These are phyloP conservation scores for Hamamelis virginiana DNA, from an alignment of 164 flowering plant genomes.

Conservation along the genomic window DNA sequence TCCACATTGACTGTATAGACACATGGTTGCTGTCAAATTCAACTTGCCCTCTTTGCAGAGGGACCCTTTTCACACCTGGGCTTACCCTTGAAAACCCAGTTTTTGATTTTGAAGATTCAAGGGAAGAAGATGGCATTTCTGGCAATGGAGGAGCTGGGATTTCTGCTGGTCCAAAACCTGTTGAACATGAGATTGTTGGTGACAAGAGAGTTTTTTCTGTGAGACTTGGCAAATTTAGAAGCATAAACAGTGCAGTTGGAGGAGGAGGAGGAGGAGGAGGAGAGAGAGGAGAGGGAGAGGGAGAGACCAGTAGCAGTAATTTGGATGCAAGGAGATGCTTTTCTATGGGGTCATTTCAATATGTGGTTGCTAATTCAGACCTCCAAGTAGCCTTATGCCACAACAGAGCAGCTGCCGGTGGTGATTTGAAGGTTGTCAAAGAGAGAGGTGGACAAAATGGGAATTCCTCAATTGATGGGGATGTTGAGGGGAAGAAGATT, in stretches of 20 bases:
- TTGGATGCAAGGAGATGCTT: conserved; percentile 66
- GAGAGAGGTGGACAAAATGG: conserved; percentile 30
- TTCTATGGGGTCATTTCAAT: conserved; percentile 75
- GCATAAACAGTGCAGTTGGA: conserved; percentile 21
- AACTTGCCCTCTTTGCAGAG: conserved; percentile 72
- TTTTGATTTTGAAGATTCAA: conserved; percentile 35
- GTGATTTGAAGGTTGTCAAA: conserved; percentile 20
- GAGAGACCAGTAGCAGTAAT: conserved; percentile 56
- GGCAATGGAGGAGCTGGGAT: conserved; percentile 20
- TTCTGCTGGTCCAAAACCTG: conserved; percentile 26
- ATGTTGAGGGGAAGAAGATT: conserved; percentile 51
- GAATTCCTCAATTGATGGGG: conserved; percentile 28
- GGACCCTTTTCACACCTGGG: conserved; percentile 39
- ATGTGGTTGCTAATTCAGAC: conserved; percentile 54
- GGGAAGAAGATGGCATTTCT: conserved; percentile 30
- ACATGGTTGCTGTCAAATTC: conserved; percentile 72
- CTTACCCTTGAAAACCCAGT: conserved; percentile 40
- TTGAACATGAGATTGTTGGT: conserved; percentile 21
- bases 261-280: conserved; percentile 3
- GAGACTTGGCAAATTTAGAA: conserved; percentile 61
- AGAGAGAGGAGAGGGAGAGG: conserved; percentile 16
- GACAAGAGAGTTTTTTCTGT: conserved; percentile 59
- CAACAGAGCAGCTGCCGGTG: conserved; percentile 14
- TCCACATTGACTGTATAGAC: conserved; percentile 68
- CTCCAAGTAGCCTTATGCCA: conserved; percentile 47